A percentile compares a stretch with the other conserved stretches of the same genome.
These are phyloP conservation scores for Candida tetrigidarum DNA, from an alignment of 1,139 yeast species.

Conservation along the genomic window DNA sequence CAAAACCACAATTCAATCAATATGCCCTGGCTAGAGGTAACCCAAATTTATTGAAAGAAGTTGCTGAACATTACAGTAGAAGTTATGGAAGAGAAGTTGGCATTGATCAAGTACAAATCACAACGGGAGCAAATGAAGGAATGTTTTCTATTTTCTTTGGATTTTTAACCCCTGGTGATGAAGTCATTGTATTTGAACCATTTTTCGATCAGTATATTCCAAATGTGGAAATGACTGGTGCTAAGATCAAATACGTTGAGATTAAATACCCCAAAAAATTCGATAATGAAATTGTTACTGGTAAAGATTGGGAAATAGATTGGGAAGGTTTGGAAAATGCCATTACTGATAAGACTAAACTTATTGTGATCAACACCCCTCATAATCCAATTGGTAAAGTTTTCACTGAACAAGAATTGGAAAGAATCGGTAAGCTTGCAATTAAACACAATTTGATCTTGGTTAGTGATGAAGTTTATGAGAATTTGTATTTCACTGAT, in stretches of 20 bases:
- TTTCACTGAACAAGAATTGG: conserved; percentile 73
- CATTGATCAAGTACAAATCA: conserved; percentile 71
- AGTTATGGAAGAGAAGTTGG: conserved; percentile 64
- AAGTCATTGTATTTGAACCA: conserved; percentile 97
- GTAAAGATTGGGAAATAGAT: conserved; percentile 87
- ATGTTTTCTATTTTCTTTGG: conserved; percentile 86
- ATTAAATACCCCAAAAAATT: conserved; percentile 83
- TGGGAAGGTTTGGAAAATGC: conserved; percentile 74
- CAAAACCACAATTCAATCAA: conserved; percentile 77
- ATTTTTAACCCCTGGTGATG: conserved; percentile 85
- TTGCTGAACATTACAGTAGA: conserved; percentile 73
- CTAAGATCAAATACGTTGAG: conserved; percentile 83
- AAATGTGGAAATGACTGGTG: conserved; percentile 92
- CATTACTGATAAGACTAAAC: conserved; percentile 74
- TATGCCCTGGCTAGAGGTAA: conserved; percentile 93
- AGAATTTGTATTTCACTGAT: conserved; percentile 73
- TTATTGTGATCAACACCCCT: conserved; percentile 89
- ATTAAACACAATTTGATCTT: conserved; percentile 81
- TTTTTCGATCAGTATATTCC: conserved; percentile 96
- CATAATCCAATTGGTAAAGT: conserved; percentile 97
- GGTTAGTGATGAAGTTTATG: conserved; percentile 94
- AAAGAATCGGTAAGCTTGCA: conserved; percentile 76
- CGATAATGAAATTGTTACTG: conserved; percentile 63
- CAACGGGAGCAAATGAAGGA: conserved; percentile 98
- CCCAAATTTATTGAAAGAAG: conserved; percentile 68